A percentile compares a stretch with the other conserved stretches of the same genome.
Conservation (phyloP, 768 basidiomycete species). For the Kwoniella shandongensis region DNA sequence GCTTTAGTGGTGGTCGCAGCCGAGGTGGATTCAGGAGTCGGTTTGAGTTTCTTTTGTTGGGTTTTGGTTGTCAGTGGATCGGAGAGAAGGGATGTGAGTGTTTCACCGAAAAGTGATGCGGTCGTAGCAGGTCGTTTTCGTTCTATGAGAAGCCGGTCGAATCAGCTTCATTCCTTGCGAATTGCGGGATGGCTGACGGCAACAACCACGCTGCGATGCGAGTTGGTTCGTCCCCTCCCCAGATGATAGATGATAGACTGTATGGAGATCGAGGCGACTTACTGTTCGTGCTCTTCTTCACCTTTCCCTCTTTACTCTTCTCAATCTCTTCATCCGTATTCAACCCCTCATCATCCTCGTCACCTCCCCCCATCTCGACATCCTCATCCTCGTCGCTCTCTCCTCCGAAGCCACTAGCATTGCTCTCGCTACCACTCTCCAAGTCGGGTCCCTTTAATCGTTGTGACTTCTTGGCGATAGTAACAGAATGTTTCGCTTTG, state of each 20-base stretch:
- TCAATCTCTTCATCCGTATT: conserved; percentile 52
- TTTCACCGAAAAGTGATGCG: conserved; percentile 50
- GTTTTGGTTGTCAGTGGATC: conserved; percentile 26
- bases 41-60: conserved; percentile 11
- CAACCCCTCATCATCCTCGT: conserved; percentile 20
- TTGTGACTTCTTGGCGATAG: conserved; percentile 1
- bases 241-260: no score
- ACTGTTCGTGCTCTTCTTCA: conserved; percentile 46
- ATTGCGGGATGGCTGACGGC: no score
- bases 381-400: conserved; percentile 44
- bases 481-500: conserved; percentile 11
- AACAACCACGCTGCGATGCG: neutral
- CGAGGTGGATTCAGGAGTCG: neutral
- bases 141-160: conserved; percentile 28
- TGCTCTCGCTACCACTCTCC: conserved; percentile 26
- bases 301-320: conserved; percentile 37
- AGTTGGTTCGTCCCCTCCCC: neutral
- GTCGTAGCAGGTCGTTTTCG: conserved; percentile 51
- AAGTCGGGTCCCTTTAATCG: conserved; percentile 16
- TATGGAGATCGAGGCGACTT: no score
- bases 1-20: neutral
- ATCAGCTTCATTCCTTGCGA: no score
- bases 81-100: conserved; percentile 50
- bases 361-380: conserved; percentile 34
- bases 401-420: conserved; percentile 27